Conservation (phyloP, 2,329 filamentous ascomycete genomes). For the Arthrobotrys iridis region DNA sequence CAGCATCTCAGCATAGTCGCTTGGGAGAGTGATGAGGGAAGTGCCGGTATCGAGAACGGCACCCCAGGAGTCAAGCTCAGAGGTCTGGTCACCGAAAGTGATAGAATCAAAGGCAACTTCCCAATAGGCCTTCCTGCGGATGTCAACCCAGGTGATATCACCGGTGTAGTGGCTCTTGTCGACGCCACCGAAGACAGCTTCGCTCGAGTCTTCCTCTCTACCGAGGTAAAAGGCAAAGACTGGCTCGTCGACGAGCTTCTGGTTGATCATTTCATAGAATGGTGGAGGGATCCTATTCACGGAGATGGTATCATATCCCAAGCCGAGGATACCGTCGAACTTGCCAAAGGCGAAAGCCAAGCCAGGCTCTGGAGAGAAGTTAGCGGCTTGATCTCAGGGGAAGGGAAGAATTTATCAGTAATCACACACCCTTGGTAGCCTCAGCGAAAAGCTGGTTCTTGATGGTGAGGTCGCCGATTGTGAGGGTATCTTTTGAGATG, state of each 20-base stretch:
- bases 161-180: constrained; percentile 83
- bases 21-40: constrained; percentile 94
- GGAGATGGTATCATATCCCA: constrained; percentile 95
- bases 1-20: constrained; percentile 89
- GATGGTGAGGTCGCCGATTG: constrained; percentile 88
- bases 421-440: constrained; percentile 70
- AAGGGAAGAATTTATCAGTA: neutral
- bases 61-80: constrained; percentile 81
- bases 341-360: constrained; percentile 97
- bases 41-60: constrained; percentile 98
- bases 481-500: constrained; percentile 85
- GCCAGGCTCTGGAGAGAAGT: constrained; percentile 78
- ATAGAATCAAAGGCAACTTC: constrained; percentile 96
- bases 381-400: neutral
- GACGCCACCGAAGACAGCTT: constrained; percentile 88
- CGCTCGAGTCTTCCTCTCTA: constrained; percentile 77
- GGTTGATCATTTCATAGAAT: constrained; percentile 94
- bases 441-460: constrained; percentile 95
- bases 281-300: constrained; percentile 94
- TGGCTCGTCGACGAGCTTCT: constrained; percentile 87
- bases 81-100: constrained; percentile 83
- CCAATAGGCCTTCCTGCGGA: constrained; percentile 99
- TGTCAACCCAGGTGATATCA: constrained; percentile 89
- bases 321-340: constrained; percentile 95
- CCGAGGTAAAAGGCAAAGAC: constrained; percentile 98